phyloP scores from a whole-genome alignment of 306 rosid genomes.

The Sicyos edulis region DNA sequence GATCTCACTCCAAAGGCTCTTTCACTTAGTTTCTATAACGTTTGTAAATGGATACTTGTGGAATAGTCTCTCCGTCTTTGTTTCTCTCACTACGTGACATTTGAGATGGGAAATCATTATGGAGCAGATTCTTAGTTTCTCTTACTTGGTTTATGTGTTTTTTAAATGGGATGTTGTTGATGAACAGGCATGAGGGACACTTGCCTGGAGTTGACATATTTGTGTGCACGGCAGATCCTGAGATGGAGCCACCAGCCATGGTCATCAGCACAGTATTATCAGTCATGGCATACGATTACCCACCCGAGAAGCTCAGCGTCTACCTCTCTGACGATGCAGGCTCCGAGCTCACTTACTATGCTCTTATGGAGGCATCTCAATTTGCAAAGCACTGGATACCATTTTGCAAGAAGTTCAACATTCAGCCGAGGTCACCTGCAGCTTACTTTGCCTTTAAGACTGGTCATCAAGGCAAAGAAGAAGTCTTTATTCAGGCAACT shows the following conservation, averaged over 20 bases:
- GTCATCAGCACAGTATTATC: too few species aligned
- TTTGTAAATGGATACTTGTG: too few species aligned
- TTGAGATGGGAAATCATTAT: too few species aligned
- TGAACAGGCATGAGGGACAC: slow-evolving; percentile 39
- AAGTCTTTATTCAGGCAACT: slow-evolving; percentile 36
- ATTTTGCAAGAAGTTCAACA: slow-evolving; percentile 49
- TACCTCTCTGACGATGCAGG: slow-evolving; percentile 81
- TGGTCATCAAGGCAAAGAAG: slow-evolving; percentile 20
- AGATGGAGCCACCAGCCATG: slow-evolving; percentile 65
- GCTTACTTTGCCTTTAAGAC: slow-evolving; percentile 41
- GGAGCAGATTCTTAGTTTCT: too few species aligned
- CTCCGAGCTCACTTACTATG: slow-evolving; percentile 58
- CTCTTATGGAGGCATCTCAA: slow-evolving; percentile 47
- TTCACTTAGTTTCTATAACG: too few species aligned
- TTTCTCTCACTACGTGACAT: too few species aligned
- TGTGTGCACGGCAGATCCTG: slow-evolving; percentile 84
- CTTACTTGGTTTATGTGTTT: not conserved
- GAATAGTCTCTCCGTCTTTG: too few species aligned
- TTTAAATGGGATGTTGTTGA: not conserved
- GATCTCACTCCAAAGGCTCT: too few species aligned
- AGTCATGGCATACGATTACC: slow-evolving; percentile 71
- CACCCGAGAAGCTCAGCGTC: slow-evolving; percentile 57
- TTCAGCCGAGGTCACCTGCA: slow-evolving; percentile 71
- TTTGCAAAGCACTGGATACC: slow-evolving; percentile 89
- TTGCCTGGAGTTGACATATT: slow-evolving; percentile 67